These are phyloP conservation scores for Wickerhamomyces chaumierensis DNA, from an alignment of 805 yeast genomes.

Conservation along the genomic window DNA sequence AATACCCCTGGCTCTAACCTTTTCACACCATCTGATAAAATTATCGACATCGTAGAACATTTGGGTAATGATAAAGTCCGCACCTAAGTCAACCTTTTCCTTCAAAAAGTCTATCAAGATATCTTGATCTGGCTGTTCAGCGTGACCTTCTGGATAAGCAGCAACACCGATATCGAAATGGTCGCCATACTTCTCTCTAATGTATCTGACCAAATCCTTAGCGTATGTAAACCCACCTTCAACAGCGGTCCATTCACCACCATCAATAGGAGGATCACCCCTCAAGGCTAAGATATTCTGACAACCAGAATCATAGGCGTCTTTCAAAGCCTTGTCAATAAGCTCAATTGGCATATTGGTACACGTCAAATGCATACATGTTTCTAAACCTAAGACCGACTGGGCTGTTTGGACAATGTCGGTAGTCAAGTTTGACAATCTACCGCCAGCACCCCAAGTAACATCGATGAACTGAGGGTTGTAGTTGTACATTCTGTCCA, in stretches of 20 bases:
- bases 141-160: conserved; percentile 95
- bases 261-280: conserved; percentile 88
- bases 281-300: conserved; percentile 89
- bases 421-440: conserved; percentile 70
- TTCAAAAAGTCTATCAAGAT: conserved; percentile 53
- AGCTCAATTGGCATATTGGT: conserved; percentile 80
- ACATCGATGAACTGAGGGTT: conserved; percentile 89
- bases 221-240: conserved; percentile 86
- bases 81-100: conserved; percentile 90
- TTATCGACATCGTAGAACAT: conserved; percentile 92
- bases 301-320: conserved; percentile 87
- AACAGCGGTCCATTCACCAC: conserved; percentile 27
- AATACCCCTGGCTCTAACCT: conserved; percentile 62
- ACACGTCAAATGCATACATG: conserved; percentile 97
- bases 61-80: conserved; percentile 87
- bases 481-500: conserved; percentile 93
- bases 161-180: conserved; percentile 95
- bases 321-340: conserved; percentile 75
- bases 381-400: conserved; percentile 81
- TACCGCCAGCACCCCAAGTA: conserved; percentile 98
- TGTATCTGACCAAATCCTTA: conserved; percentile 71
- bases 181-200: conserved; percentile 67
- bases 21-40: conserved; percentile 72
- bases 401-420: conserved; percentile 90
- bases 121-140: conserved; percentile 55